Base-by-base conservation (phyloP, 1,139 yeast genomes). In the Scheffersomyces parashehatae region DNA sequence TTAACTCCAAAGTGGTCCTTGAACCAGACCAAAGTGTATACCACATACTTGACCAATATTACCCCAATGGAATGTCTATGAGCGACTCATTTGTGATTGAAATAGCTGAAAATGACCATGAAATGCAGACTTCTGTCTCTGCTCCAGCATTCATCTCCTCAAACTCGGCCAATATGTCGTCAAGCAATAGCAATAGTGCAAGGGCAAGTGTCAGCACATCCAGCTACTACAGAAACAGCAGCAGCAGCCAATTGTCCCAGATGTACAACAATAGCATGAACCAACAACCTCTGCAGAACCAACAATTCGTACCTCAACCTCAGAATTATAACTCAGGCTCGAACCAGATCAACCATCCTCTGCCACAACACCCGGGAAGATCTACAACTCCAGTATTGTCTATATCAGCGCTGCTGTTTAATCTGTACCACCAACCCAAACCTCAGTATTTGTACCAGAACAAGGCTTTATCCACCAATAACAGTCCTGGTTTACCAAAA, bases 1-100 rank as follows among this genome's bases (percentile, higher is more conserved):
- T 60, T 20, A 61, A 64, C n/a, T 60, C 30, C 11, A 36, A 13
- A 5, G 42, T 44, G 11, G 28, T 36, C 6, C 46, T 85, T 15
- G 83, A 79, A 45, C 89, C 95, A 0, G 95, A 88, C 57, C 80
- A 77, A 43, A 60, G 70, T 29, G 83, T 88, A 2, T 82, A 82
- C 79, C 65, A 69, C 9, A 52, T 86, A 0, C 54, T 88, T 14
- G 90, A 85, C 47, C 68, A 68, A 28, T 75, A 77, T 54, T 87
- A 69, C 56, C 90, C 93, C 0, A 61, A 70, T 13, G 91, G 91
- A 0, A 87, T 86, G 91, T 50, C 64, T 2, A 79, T 85, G 77
- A 65, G 68, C 15, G 90, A 86, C 46, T 88, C 95, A 0, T 70
- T 87, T 15, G 59, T 85, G 2, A 73, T 86, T 10, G 85, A 79